phyloP scores from a whole-genome alignment of 768 basidiomycete species.

The Naematelia aurantialba region DNA sequence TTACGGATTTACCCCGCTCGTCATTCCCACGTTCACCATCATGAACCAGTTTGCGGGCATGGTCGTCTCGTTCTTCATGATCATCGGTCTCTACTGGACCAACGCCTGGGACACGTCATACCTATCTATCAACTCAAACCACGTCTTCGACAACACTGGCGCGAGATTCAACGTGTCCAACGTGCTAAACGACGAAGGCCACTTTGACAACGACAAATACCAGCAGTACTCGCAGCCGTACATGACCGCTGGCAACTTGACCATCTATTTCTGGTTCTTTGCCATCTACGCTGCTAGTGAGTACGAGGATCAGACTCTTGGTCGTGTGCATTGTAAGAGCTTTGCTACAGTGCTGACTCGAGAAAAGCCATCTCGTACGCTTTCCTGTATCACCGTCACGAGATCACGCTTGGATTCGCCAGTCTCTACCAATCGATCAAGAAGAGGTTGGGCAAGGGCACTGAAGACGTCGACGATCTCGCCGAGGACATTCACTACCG shows the following conservation, averaged over 20 bases:
- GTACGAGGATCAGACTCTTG: slow-evolving; percentile 10
- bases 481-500: slow-evolving; percentile 27
- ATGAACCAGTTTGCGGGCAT: slow-evolving; percentile 52
- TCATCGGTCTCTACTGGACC: slow-evolving; percentile 24
- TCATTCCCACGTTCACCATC: slow-evolving; percentile 52
- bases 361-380: slow-evolving; percentile 21
- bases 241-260: slow-evolving; percentile 51
- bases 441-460: neutral
- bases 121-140: slow-evolving; percentile 50
- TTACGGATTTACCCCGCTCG: slow-evolving; percentile 41
- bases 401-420: slow-evolving; percentile 16
- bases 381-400: slow-evolving; percentile 26
- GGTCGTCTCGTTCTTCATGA: slow-evolving; percentile 27
- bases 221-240: slow-evolving; percentile 54
- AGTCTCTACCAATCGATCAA: slow-evolving; percentile 12
- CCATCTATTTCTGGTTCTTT: slow-evolving; percentile 53
- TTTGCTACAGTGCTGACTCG: too few relatives aligned
- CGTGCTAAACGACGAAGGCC: slow-evolving; percentile 53
- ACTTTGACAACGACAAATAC: slow-evolving; percentile 55
- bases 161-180: slow-evolving; percentile 55
- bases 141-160: slow-evolving; percentile 54
- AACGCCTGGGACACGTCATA: slow-evolving; percentile 45
- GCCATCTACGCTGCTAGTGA: slow-evolving; percentile 49
- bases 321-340: too few relatives aligned
- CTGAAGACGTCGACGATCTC: slow-evolving; percentile 17